phyloP scores from a whole-genome alignment of 164 flowering plant genomes.

The Chimonanthus praecox region DNA sequence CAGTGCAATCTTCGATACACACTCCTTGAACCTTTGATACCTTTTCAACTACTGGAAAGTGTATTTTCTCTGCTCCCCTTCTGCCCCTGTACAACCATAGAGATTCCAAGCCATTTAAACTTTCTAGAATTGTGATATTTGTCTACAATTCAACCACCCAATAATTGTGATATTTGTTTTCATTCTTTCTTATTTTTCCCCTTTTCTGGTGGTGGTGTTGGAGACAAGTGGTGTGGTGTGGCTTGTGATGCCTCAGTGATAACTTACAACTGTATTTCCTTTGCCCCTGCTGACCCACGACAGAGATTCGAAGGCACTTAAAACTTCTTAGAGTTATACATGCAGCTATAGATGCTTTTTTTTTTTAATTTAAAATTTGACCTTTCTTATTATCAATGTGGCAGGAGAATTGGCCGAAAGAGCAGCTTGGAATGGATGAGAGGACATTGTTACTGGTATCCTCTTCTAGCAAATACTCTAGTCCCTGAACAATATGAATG shows the following conservation, averaged over 20 bases:
- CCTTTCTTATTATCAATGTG: neutral
- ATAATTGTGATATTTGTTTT: no score
- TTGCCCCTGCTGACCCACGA: neutral
- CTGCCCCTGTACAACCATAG: no score
- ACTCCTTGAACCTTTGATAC: no score
- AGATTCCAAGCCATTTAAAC: no score
- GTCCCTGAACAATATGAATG: neutral
- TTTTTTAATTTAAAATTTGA: slow-evolving; percentile 1
- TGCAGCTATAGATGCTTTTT: neutral
- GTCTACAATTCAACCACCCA: no score
- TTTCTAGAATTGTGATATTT: no score
- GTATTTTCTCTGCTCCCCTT: no score
- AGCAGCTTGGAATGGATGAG: slow-evolving; percentile 35
- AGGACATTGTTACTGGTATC: slow-evolving; percentile 43
- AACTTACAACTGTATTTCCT: neutral
- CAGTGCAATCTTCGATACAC: no score
- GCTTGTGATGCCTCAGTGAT: neutral
- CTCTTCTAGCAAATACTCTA: slow-evolving; percentile 1
- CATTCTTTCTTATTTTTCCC: no score
- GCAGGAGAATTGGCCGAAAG: slow-evolving; percentile 49
- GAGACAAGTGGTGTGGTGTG: no score
- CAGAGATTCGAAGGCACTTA: neutral
- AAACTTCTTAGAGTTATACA: neutral
- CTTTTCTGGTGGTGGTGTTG: no score
- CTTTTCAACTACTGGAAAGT: no score